Evolutionary conservation across 148 eudicot genomes (phyloP), one percentile per base, ranked within the genome.

Genomic region (Silene conica): DNA sequence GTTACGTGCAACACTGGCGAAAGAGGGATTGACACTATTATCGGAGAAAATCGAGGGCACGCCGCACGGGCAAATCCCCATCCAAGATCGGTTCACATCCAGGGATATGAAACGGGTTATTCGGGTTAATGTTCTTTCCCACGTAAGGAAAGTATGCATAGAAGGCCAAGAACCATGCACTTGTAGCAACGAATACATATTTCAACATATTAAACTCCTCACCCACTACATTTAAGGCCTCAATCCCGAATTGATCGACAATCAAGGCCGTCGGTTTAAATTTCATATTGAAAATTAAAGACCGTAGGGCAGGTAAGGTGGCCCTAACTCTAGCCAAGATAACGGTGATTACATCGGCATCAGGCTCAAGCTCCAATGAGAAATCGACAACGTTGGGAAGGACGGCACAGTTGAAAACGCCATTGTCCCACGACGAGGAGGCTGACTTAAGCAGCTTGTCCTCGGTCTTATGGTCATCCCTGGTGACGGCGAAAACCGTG

Each of bases 221-320:
- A 8, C 78, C 83, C 8, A 82, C 80, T 3, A 71, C 52, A 0
- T 77, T 77, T 23, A 88, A 28, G 1, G 89, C 87, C 28, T 83
- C 80, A 0, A 84, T 81, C 26, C 77, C 52, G 54, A 86, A 90
- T 0, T 77, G 21, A 43, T 90, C 95, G 13, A 85, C 67, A 1
- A 90, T 61, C n/a, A 90, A 31, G 31, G 92, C 90, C 11, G 52
- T 63, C 10, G 85, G 88, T 12, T 68, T 77, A 74, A 31, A 31
- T 31, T 19, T 14, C 78, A 85, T 54, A 3, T 22, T 59, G 16
- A 20, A 2, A 41, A 90, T 78, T 15, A 63, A 16, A 5, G 86
- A 68, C 0, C 67, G 82, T 41, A 89, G 70, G 3, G 23, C 56
- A 0, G 76, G 82, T 66, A 87, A 72, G 31, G 82, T 62, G 6